Conservation (phyloP, 1,139 yeast species). For the Pichia sp. region DNA sequence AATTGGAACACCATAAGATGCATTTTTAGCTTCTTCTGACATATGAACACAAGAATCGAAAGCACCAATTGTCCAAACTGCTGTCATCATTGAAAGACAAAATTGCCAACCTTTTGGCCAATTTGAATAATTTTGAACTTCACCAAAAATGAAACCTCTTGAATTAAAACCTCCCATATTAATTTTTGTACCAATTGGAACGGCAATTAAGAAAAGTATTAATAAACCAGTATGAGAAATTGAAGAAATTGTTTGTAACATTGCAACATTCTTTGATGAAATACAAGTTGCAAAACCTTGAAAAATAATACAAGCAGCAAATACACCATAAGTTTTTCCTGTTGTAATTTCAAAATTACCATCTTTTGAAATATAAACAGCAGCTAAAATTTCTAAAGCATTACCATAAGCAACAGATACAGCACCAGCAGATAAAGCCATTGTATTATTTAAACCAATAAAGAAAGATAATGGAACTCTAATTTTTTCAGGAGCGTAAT, state of each 20-base stretch:
- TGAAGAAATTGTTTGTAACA: constrained; percentile 56
- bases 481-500: constrained; percentile 43
- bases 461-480: constrained; percentile 44
- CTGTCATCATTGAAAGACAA: constrained; percentile 55
- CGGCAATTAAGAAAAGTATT: constrained; percentile 53
- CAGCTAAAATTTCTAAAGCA: constrained; percentile 47
- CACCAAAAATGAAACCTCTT: constrained; percentile 48
- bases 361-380: constrained; percentile 44
- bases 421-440: constrained; percentile 53
- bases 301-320: constrained; percentile 43
- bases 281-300: constrained; percentile 44
- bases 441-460: constrained; percentile 53
- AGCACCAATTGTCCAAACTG: constrained; percentile 62
- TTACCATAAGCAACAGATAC: constrained; percentile 57
- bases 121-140: constrained; percentile 45
- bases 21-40: constrained; percentile 66
- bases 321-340: constrained; percentile 49
- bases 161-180: constrained; percentile 32
- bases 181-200: constrained; percentile 49
- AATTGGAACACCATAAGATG: constrained; percentile 59
- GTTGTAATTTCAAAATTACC: constrained; percentile 43
- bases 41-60: constrained; percentile 70
- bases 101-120: constrained; percentile 70
- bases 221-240: constrained; percentile 49
- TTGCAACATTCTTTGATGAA: constrained; percentile 48